phyloP scores from a whole-genome alignment of 2,329 filamentous ascomycete species.

The Atkinsonella texensis region DNA sequence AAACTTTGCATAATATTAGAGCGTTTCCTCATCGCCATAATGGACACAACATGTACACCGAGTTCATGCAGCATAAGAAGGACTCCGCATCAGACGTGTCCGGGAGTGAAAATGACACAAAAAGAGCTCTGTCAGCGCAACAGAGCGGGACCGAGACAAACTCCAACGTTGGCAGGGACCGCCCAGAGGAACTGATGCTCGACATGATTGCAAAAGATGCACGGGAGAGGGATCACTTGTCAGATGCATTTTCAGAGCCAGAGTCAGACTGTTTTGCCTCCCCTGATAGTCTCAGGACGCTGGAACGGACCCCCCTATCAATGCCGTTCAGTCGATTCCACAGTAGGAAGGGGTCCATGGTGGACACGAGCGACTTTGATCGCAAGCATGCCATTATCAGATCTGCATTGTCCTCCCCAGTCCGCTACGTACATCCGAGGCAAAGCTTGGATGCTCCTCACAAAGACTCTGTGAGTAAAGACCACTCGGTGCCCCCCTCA shows the following conservation, averaged over 20 bases:
- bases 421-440: constrained; percentile 19
- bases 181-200: constrained; percentile 50
- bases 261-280: constrained; percentile 18
- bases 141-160: constrained; percentile 28
- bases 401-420: constrained; percentile 12
- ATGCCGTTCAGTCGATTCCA: constrained; percentile 20
- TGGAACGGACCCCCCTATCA: constrained; percentile 17
- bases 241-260: constrained; percentile 18
- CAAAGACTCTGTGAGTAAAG: constrained; percentile 29
- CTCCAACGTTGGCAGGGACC: constrained; percentile 35
- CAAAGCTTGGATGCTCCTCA: constrained; percentile 37
- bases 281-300: constrained; percentile 17
- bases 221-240: constrained; percentile 25
- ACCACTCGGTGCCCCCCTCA: constrained; percentile 36
- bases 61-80: constrained; percentile 37
- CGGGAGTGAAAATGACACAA: constrained; percentile 38
- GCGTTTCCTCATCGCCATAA: constrained; percentile 43
- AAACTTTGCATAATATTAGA: constrained; percentile 45
- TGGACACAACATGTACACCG: constrained; percentile 35
- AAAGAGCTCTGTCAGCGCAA: constrained; percentile 22
- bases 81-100: constrained; percentile 49
- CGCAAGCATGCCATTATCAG: constrained; percentile 15
- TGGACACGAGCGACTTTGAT: constrained; percentile 30
- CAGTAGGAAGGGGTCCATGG: constrained; percentile 24
- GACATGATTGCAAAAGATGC: constrained; percentile 47